Base-by-base conservation (phyloP, 495 filamentous ascomycete genomes). In the Hypoxylon fuscum region DNA sequence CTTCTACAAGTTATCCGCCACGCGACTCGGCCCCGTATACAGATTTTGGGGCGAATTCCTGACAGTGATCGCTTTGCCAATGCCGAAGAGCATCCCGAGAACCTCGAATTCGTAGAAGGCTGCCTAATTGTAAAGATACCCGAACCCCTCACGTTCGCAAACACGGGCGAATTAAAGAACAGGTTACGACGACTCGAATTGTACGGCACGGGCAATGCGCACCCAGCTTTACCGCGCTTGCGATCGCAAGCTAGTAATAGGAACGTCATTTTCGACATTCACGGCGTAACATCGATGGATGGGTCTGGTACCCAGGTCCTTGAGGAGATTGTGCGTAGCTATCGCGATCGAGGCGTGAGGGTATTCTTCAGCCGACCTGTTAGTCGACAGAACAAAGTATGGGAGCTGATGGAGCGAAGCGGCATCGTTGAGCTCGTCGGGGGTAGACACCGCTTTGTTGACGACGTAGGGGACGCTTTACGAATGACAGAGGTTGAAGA, bases 101-200 rank as follows among this genome's bases (percentile, higher is more conserved):
- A 83, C 5, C 79, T 97, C 3, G 94, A 98, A 69, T 90, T 96
- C 59, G 82, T 98, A 44, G 91, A 96, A 67, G 92, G 93, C 10
- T 94, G 91, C 55, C 74, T 98, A 29, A 96, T 98, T 59, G 92
- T 98, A 46, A 97, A 97, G 75, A 97, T 98, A 64, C 95, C 95
- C 0, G 96, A 98, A 66, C 94, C 94, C 0, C 79, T 98, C 35
- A 98, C 96, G 0, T 98, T 98, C 66, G 94, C 95, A 49, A 98
- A 98, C 69, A 97, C 96, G 1, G 96, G 96, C 15, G 90, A 95
- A 51, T 79, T 98, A 17, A 96, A 93, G 77, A 88, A 86, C 52
- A 81, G 96, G 6, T 81, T 98, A 4, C 80, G 90, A 12, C 79
- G 96, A 10, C 76, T 98, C 5, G 95, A 98, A 73, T 79, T 90